phyloP scores from a whole-genome alignment of 495 filamentous ascomycete species.

The Neurospora terricola region DNA sequence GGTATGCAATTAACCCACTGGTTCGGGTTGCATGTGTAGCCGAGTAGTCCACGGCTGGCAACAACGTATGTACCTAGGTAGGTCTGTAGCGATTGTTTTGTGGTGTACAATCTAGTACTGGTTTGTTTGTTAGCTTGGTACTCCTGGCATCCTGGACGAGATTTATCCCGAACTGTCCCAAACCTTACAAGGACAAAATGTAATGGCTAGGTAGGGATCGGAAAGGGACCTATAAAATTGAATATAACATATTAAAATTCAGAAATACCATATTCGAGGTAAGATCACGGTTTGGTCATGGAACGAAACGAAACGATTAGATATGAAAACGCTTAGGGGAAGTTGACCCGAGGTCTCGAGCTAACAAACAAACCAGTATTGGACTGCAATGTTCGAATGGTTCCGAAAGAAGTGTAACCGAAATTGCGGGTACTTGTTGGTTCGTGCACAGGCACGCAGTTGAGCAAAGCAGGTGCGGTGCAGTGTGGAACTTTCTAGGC shows the following conservation, averaged over 20 bases:
- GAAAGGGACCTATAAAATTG: too few species aligned
- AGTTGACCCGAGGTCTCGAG: background rate
- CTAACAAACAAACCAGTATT: too few species aligned
- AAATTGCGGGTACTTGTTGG: background rate
- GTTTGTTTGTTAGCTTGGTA: too few species aligned
- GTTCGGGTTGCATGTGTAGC: background rate
- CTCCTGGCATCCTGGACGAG: too few species aligned
- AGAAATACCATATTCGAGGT: background rate
- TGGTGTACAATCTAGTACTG: too few species aligned
- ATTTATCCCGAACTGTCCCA: too few species aligned
- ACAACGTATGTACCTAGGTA: background rate
- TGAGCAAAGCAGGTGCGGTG: background rate
- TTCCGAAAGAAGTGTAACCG: background rate
- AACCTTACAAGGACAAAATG: too few species aligned
- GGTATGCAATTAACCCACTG: background rate
- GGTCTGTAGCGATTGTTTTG: too few species aligned
- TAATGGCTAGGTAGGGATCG: too few species aligned
- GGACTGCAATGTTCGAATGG: background rate
- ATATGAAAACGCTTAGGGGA: background rate
- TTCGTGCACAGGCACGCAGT: background rate
- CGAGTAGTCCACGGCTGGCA: background rate
- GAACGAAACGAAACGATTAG: background rate
- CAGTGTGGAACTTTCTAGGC: background rate
- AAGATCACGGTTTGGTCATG: background rate
- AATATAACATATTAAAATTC: background rate